Conservation (phyloP, 805 yeast species). For the Candida pini region DNA sequence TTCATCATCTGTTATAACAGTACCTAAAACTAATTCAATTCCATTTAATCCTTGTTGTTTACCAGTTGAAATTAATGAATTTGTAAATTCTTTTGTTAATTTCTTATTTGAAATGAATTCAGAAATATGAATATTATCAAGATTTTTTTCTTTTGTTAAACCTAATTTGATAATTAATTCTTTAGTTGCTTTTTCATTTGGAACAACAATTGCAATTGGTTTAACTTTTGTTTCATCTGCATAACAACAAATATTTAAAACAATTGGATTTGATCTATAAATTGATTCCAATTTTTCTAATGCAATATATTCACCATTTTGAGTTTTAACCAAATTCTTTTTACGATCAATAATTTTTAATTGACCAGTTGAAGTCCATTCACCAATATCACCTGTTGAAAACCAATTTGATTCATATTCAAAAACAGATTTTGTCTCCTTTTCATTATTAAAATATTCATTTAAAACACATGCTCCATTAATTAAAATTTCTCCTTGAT, state of each 20-base stretch:
- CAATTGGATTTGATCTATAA: constrained; percentile 76
- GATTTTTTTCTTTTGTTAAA: constrained; percentile 35
- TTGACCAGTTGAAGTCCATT: constrained; percentile 79
- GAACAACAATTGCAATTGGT: constrained; percentile 88
- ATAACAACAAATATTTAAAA: constrained; percentile 82
- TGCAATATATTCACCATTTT: constrained; percentile 96
- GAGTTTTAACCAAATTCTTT: constrained; percentile 93
- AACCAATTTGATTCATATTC: constrained; percentile 86
- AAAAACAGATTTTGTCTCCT: constrained; percentile 73
- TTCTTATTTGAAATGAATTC: constrained; percentile 52
- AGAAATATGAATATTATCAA: constrained; percentile 36
- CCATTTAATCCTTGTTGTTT: constrained; percentile 75
- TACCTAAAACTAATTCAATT: constrained; percentile 77
- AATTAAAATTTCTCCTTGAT: constrained; percentile 89
- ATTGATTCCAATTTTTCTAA: constrained; percentile 89
- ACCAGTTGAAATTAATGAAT: constrained; percentile 68
- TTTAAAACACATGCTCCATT: constrained; percentile 66
- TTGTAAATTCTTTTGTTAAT: constrained; percentile 47
- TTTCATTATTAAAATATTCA: constrained; percentile 77
- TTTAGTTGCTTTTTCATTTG: constrained; percentile 63
- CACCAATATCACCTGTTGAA: constrained; percentile 94
- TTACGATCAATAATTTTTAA: constrained; percentile 85
- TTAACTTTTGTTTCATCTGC: constrained; percentile 85
- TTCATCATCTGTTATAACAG: constrained; percentile 77
- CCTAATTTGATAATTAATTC: constrained; percentile 54